Percentiles rank a stretch among this genome's conserved stretches.
Conservation (phyloP, 208 protist species). For the Wallacemonas sp. region DNA sequence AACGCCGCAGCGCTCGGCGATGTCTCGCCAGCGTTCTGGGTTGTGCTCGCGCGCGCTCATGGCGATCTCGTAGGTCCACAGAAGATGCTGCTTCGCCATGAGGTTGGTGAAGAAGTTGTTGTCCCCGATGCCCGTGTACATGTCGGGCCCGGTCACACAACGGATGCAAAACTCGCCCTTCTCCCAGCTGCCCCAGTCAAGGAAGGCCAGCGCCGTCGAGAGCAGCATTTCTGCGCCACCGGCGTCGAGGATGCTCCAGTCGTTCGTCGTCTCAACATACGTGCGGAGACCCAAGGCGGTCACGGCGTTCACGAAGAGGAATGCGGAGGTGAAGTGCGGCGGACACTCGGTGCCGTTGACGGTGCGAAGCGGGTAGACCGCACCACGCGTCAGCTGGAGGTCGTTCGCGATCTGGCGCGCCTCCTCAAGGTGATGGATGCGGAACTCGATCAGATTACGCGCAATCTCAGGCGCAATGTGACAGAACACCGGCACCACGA, state of each 20-base stretch:
- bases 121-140: slow-evolving; percentile 84
- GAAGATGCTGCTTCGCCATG: slow-evolving; percentile 85
- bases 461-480: slow-evolving; percentile 78
- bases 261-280: slow-evolving; percentile 83
- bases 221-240: slow-evolving; percentile 86
- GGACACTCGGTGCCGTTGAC: slow-evolving; percentile 77
- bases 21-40: slow-evolving; percentile 51
- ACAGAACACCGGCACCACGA: slow-evolving; percentile 83
- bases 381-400: slow-evolving; percentile 81
- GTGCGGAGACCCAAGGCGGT: slow-evolving; percentile 76
- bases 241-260: slow-evolving; percentile 58
- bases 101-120: slow-evolving; percentile 94
- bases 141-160: slow-evolving; percentile 83
- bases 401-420: slow-evolving; percentile 72
- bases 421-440: slow-evolving; percentile 76
- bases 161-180: slow-evolving; percentile 84
- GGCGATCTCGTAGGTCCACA: slow-evolving; percentile 78
- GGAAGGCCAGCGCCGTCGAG: slow-evolving; percentile 77
- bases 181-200: slow-evolving; percentile 88
- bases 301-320: slow-evolving; percentile 86
- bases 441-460: slow-evolving; percentile 80
- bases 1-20: slow-evolving; percentile 67
- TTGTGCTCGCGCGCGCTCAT: slow-evolving; percentile 51
- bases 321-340: slow-evolving; percentile 68
- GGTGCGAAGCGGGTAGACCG: slow-evolving; percentile 84